Base-by-base conservation (phyloP, 768 basidiomycete species). In the Thelephora aurantiotincta region DNA sequence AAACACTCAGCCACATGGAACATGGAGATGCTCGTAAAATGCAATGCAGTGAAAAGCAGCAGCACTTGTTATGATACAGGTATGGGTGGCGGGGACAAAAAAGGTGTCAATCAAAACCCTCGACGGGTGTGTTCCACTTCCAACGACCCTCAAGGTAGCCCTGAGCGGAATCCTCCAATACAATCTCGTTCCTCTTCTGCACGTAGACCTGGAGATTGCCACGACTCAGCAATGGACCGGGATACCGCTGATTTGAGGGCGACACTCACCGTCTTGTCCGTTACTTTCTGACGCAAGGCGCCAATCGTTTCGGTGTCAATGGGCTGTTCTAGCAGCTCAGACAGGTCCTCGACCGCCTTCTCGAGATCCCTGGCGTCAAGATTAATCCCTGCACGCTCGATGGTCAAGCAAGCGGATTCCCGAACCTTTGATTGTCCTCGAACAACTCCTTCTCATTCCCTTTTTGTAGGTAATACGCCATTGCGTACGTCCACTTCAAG, bases 401-500 rank as follows among this genome's bases (percentile, higher is more conserved):
- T 16, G 33, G 33, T 42, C 16, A 41, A 6, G 13, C 26, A 22
- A 14, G 30, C 18, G 20, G 41, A 26, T 19, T 48, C 14, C 61
- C 71, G 36, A 51, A 81, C 86, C 86, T 74, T 65, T 99, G 96
- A 59, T 98, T 98, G 65, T 97, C 93, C 64, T 97, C 94, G 58
- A 91, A 98, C 42, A 98, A 66, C 59, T 91, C 87, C 67, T 97
- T 98, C 71, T 85, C 72, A 59, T 97, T 98, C 46, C 86, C 80
- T 59, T 75, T 82, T 35, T 78, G 82, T 23, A 99, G 75, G 60
- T 97, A 98, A 68, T 91, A 99, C 23, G 93, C 94, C 94, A 99
- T 97, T 2, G 91, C 86, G 57, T 99, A 99, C 11, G 94, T 97
- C 94, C 96, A 99, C 66, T 97, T 98, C 50, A 99, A 78, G 35